Percentiles rank a stretch among this genome's conserved stretches.
Conservation (phyloP, 2,329 filamentous ascomycete genomes). For the Aspergillus costaricaensis region DNA sequence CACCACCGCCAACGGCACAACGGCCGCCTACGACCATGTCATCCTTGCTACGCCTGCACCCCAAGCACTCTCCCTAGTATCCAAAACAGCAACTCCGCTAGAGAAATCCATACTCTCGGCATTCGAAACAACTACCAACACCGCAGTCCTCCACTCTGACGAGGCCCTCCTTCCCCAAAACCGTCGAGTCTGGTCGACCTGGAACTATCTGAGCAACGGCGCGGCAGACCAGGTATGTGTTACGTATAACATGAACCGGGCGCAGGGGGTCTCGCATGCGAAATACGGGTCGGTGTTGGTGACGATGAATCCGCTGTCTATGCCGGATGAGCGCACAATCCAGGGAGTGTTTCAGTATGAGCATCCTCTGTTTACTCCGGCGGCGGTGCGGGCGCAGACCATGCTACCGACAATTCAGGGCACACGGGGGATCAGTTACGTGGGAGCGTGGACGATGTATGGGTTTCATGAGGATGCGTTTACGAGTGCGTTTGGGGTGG, state of each 20-base stretch:
- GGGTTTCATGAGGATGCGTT: slow-evolving; percentile 12
- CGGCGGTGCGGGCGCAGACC: slow-evolving; percentile 2
- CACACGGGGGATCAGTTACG: slow-evolving; percentile 5
- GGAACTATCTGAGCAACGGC: slow-evolving; percentile 4
- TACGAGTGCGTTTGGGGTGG: slow-evolving; percentile 1
- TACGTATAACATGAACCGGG: slow-evolving; percentile 8
- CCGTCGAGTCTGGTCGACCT: background rate
- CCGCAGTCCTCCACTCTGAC: slow-evolving; percentile 7
- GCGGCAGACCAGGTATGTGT: slow-evolving; percentile 4
- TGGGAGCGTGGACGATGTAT: slow-evolving; percentile 11
- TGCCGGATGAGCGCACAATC: background rate
- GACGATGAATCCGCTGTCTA: slow-evolving; percentile 5
- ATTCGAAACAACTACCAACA: slow-evolving; percentile 4
- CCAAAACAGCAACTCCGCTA: background rate
- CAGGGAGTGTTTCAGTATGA: slow-evolving; percentile 5
- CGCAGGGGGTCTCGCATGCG: background rate
- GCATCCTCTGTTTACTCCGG: slow-evolving; percentile 6
- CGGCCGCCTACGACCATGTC: slow-evolving; percentile 3
- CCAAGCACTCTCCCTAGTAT: slow-evolving; percentile 4
- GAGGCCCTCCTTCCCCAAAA: background rate
- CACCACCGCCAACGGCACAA: background rate
- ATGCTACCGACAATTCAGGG: slow-evolving; percentile 3
- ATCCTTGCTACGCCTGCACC: slow-evolving; percentile 7
- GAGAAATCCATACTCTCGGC: slow-evolving; percentile 2
- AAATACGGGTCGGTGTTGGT: slow-evolving; percentile 3